Evolutionary conservation across 73 alveolate species (phyloP).

Genomic region (Paramecium pentaurelia): DNA sequence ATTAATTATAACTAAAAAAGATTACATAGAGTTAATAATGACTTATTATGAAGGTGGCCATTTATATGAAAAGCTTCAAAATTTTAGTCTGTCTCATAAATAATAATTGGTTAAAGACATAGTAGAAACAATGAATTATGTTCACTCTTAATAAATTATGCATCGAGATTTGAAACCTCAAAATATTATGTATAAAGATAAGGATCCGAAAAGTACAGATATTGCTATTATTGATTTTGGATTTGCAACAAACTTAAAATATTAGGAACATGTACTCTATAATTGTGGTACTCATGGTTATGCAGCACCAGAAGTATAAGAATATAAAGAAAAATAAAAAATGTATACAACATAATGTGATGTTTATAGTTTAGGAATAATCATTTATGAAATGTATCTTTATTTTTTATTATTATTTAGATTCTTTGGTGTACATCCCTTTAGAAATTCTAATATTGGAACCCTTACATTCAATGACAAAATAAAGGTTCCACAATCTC

Average conservation of each 20-base stretch:
- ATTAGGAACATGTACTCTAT: background rate
- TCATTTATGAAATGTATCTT: background rate
- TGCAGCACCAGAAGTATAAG: conserved; percentile 71
- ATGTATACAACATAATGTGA: background rate
- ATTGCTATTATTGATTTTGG: conserved; percentile 4
- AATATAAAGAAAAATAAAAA: background rate
- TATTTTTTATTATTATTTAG: background rate
- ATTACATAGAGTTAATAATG: background rate
- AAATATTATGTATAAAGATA: background rate
- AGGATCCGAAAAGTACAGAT: background rate
- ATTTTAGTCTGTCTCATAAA: background rate
- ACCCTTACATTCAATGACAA: background rate
- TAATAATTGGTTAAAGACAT: background rate
- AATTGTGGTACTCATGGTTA: conserved; percentile 76
- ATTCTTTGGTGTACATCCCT: background rate
- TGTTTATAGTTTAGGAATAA: background rate
- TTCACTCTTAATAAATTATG: background rate
- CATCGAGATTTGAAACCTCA: background rate
- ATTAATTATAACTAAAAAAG: background rate
- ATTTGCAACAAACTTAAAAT: background rate
- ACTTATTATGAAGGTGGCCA: background rate
- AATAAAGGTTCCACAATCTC: background rate
- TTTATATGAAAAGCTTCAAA: background rate
- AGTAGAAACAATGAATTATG: background rate
- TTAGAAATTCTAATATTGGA: background rate